These are phyloP conservation scores for Luvunga scandens DNA, from an alignment of 345 rosid genomes.

Conservation along the genomic window DNA sequence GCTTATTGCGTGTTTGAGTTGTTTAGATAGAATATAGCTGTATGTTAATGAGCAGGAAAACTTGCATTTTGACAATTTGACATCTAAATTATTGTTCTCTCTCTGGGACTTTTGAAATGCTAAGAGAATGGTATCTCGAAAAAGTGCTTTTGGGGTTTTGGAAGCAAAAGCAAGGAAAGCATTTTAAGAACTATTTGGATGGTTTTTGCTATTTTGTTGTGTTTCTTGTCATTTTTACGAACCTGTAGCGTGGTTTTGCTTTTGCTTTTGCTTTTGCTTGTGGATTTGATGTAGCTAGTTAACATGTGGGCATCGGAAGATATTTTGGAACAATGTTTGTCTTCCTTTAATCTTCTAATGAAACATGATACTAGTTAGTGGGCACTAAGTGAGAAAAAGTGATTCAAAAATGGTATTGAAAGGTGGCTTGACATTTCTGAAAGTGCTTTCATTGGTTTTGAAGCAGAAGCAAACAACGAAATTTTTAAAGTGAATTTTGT, in stretches of 20 bases:
- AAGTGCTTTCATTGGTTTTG: background rate
- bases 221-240: background rate
- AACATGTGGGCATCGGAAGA: background rate
- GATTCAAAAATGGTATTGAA: background rate
- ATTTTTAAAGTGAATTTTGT: background rate
- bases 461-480: background rate
- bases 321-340: constrained; percentile 2
- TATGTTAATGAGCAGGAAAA: no score
- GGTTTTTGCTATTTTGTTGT: background rate
- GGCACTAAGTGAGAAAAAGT: background rate
- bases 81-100: background rate
- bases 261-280: no score
- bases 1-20: background rate
- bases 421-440: background rate
- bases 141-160: background rate
- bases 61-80: background rate
- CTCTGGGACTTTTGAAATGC: background rate
- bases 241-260: background rate
- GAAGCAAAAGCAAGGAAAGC: background rate
- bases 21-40: background rate
- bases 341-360: background rate
- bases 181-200: background rate
- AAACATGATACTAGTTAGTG: background rate
- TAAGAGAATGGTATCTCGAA: background rate
- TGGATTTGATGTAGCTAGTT: background rate